Evolutionary conservation across 345 rosid species (phyloP).

Genomic region (Euphorbia tirucalli): DNA sequence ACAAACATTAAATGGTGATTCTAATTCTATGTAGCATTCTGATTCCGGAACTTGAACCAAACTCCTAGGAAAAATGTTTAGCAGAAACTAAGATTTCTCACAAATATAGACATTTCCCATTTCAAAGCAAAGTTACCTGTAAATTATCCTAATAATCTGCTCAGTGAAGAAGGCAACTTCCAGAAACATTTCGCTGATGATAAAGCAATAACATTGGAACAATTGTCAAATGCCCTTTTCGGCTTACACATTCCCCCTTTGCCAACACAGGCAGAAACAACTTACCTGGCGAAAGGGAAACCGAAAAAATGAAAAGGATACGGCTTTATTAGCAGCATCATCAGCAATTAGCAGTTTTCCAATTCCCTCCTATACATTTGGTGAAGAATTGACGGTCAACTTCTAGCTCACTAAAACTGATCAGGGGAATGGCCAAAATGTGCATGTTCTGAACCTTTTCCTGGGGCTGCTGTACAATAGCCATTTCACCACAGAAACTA

Average conservation of each 20-base stretch:
- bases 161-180: background rate
- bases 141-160: background rate
- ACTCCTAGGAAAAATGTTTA: too few species aligned
- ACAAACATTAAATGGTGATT: too few species aligned
- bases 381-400: too few species aligned
- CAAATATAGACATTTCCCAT: too few species aligned
- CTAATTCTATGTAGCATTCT: too few species aligned
- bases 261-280: background rate
- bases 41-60: too few species aligned
- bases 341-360: background rate
- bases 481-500: background rate
- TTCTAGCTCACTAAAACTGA: constrained; percentile 5
- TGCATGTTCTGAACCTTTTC: constrained; percentile 1
- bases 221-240: background rate
- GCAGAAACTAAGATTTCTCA: background rate
- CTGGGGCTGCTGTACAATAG: background rate
- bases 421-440: background rate
- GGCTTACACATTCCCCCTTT: background rate
- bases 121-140: background rate
- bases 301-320: too few species aligned
- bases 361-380: constrained; percentile 7
- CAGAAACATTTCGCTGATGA: background rate
- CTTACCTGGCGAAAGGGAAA: background rate
- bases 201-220: background rate
- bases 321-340: background rate